These are phyloP conservation scores for Polytrichum formosum DNA, from an alignment of 225 moss, liverwort and hornwort species.

Conservation along the genomic window DNA sequence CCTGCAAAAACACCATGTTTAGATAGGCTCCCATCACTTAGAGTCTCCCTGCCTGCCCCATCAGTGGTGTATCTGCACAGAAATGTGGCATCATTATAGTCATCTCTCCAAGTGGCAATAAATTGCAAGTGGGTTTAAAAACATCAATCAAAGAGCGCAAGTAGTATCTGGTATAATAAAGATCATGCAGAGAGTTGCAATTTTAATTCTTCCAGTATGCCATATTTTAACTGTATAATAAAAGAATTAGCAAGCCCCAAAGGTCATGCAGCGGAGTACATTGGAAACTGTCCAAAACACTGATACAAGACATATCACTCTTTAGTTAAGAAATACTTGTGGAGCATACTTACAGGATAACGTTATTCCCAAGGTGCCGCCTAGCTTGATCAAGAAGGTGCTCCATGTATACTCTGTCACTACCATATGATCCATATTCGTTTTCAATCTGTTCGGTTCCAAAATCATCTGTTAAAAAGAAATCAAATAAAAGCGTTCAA, in stretches of 20 bases:
- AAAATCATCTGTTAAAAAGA: not conserved
- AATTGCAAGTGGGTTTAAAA: not conserved
- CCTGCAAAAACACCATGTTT: constrained; percentile 64
- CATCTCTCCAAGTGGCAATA: not conserved
- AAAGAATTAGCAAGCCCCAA: too few species aligned
- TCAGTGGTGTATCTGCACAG: constrained; percentile 76
- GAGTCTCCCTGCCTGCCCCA: constrained; percentile 54
- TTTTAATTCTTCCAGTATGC: too few species aligned
- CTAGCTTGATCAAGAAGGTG: constrained; percentile 63
- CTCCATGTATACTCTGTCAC: constrained; percentile 60
- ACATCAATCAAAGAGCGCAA: too few species aligned
- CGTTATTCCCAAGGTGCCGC: constrained; percentile 55
- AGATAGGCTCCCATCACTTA: constrained; percentile 56
- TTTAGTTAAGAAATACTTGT: not conserved
- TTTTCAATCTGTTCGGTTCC: constrained; percentile 66
- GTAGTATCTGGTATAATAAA: too few species aligned
- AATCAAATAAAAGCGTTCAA: too few species aligned
- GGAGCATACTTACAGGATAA: constrained; percentile 50
- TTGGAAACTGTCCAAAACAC: too few species aligned
- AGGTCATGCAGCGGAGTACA: too few species aligned
- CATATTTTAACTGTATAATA: too few species aligned
- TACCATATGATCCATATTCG: constrained; percentile 79
- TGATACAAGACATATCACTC: too few species aligned
- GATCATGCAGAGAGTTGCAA: too few species aligned
- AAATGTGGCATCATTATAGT: too few species aligned